phyloP scores from a whole-genome alignment of 495 filamentous ascomycete species.

The Friedmanniomyces simplex region DNA sequence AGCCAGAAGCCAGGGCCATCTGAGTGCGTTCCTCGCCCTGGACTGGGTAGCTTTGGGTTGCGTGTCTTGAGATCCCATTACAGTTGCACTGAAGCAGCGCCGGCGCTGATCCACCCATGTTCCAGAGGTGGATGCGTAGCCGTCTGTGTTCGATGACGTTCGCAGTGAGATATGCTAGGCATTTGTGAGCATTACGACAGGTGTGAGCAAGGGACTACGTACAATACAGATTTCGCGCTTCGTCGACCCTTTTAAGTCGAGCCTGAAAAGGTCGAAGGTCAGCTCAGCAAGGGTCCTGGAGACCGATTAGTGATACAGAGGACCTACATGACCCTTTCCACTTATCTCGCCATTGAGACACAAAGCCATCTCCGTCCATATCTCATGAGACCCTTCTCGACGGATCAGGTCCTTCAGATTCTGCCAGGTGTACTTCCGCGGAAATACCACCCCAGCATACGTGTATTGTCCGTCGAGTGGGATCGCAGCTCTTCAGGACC shows the following conservation, averaged over 20 bases:
- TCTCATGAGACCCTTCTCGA: slow-evolving; percentile 3
- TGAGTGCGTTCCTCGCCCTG: neutral
- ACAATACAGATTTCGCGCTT: slow-evolving; percentile 13
- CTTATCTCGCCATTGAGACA: neutral
- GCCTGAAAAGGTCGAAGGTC: neutral
- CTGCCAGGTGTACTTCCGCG: slow-evolving; percentile 16
- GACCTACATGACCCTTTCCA: neutral
- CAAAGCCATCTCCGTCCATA: slow-evolving; percentile 7
- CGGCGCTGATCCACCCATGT: neutral
- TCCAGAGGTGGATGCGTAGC: slow-evolving; percentile 12
- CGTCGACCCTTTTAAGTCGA: neutral
- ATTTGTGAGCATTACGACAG: neutral
- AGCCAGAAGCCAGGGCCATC: neutral
- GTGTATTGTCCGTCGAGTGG: neutral
- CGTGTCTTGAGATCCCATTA: neutral
- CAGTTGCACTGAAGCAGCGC: slow-evolving; percentile 7
- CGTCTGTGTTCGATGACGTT: neutral
- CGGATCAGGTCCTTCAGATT: slow-evolving; percentile 18
- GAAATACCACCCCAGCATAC: neutral
- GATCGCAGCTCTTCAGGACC: neutral
- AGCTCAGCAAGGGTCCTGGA: too few relatives aligned
- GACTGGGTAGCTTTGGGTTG: neutral
- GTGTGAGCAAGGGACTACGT: neutral
- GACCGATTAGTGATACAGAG: too few relatives aligned
- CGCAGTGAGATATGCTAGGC: slow-evolving; percentile 2